Evolutionary conservation across 129 eudicot species (phyloP).

Genomic region (Logfia minima): DNA sequence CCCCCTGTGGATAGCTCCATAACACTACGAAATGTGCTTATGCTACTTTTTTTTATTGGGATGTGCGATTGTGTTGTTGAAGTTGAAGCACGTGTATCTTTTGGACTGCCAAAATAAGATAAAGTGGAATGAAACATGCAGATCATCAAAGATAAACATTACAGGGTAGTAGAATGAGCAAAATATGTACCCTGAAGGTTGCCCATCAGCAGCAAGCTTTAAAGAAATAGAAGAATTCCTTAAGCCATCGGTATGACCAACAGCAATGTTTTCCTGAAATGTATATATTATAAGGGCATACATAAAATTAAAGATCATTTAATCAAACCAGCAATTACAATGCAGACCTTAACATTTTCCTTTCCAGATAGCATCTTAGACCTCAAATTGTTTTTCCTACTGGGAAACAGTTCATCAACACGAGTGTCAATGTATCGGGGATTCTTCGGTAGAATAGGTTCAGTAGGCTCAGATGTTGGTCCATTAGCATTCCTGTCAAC

Average conservation of each 20-base stretch:
- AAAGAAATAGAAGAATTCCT: slow-evolving; percentile 40
- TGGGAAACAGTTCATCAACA: slow-evolving; percentile 73
- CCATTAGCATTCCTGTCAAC: slow-evolving; percentile 44
- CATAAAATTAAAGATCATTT: not conserved
- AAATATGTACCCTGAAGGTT: slow-evolving; percentile 42
- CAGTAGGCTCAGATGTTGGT: slow-evolving; percentile 38
- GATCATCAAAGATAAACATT: not conserved
- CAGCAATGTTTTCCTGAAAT: slow-evolving; percentile 44
- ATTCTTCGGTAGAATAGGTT: slow-evolving; percentile 50
- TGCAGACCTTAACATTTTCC: slow-evolving; percentile 64
- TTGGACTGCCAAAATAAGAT: slow-evolving; percentile 41
- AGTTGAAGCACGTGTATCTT: slow-evolving; percentile 38
- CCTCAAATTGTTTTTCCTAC: slow-evolving; percentile 61
- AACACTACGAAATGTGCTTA: not conserved
- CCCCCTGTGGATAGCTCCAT: too few relatives aligned
- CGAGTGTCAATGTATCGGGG: slow-evolving; percentile 75
- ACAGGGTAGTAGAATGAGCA: not conserved
- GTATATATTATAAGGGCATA: slow-evolving; percentile 1
- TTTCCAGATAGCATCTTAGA: slow-evolving; percentile 50
- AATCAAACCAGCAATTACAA: not conserved
- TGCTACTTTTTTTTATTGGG: slow-evolving; percentile 34
- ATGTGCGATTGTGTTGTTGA: slow-evolving; percentile 36
- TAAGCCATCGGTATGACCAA: slow-evolving; percentile 33
- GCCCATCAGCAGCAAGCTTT: slow-evolving; percentile 41
- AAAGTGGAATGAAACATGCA: slow-evolving; percentile 16